Evolutionary conservation across 495 filamentous ascomycete genomes (phyloP).

Genomic region (Penicillium nucicola): DNA sequence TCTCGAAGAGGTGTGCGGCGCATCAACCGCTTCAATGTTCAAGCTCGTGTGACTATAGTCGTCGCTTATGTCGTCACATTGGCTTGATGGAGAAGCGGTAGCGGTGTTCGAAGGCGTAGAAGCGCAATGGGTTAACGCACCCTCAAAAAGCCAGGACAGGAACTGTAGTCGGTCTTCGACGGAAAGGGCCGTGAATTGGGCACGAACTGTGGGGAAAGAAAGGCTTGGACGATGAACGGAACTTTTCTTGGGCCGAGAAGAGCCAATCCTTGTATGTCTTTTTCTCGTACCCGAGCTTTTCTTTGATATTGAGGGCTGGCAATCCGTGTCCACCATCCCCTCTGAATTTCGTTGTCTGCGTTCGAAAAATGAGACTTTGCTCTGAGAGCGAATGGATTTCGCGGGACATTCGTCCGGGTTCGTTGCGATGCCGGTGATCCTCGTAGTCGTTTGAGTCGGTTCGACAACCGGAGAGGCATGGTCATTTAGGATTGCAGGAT

Average conservation of each 20-base stretch:
- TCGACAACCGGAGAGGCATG: neutral
- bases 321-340: neutral
- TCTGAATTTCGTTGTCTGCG: neutral
- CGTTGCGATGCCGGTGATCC: neutral
- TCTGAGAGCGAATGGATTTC: neutral
- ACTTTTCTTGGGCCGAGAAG: neutral
- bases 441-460: neutral
- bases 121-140: neutral
- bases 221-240: neutral
- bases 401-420: neutral
- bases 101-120: neutral
- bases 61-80: neutral
- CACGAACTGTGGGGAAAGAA: slow-evolving; percentile 4
- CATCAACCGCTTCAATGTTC: neutral
- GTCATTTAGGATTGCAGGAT: slow-evolving; percentile 3
- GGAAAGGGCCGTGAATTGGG: slow-evolving; percentile 11
- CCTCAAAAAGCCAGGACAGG: slow-evolving; percentile 3
- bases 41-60: neutral
- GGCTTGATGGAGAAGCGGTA: neutral
- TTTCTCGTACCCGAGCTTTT: neutral
- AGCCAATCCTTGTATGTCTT: neutral
- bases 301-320: neutral
- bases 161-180: slow-evolving; percentile 14
- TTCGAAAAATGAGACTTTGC: neutral
- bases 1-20: neutral